Evolutionary conservation across 805 yeast species (phyloP).

Genomic region (Saccharomyces jurei): DNA sequence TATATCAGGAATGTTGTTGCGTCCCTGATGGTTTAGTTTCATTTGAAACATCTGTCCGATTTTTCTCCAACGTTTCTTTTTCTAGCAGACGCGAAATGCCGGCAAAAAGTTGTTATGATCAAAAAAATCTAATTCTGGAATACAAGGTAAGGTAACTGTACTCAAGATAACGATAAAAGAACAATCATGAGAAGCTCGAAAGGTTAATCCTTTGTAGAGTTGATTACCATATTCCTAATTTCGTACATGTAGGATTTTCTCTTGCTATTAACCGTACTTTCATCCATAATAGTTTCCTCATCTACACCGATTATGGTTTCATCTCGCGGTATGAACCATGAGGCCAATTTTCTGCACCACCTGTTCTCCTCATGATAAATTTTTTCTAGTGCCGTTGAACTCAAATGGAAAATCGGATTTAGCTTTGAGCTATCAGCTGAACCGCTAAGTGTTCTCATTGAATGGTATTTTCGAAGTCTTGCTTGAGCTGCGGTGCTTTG

Average conservation of each 20-base stretch:
- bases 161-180: background rate
- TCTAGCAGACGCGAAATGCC: background rate
- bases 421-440: background rate
- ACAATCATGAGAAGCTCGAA: background rate
- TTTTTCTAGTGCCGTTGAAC: constrained; percentile 19
- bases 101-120: background rate
- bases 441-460: constrained; percentile 9
- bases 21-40: background rate
- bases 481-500: background rate
- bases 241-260: constrained; percentile 26
- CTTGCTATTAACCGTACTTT: constrained; percentile 13
- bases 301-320: constrained; percentile 4
- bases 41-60: background rate
- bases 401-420: constrained; percentile 12
- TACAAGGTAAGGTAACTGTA: background rate
- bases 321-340: constrained; percentile 24
- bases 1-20: background rate
- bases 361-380: constrained; percentile 30
- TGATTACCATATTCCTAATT: constrained; percentile 30
- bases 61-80: background rate
- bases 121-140: background rate
- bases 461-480: constrained; percentile 11
- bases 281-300: constrained; percentile 2
- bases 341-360: constrained; percentile 27
- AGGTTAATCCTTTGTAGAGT: constrained; percentile 21